Conservation (phyloP, 768 basidiomycete genomes). For the Pulveroboletus sp. region DNA sequence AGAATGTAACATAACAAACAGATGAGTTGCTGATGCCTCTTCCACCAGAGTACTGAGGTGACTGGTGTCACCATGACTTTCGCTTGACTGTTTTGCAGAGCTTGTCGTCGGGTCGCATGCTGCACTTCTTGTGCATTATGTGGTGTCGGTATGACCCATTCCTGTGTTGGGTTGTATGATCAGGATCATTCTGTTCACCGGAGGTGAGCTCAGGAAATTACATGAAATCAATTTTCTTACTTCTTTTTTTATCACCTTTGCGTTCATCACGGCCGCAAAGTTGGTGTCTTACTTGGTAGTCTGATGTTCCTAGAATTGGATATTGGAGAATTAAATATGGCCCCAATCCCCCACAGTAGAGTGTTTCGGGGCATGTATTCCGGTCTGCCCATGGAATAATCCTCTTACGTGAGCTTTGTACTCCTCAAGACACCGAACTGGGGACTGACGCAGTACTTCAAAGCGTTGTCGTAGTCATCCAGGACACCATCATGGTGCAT, state of each 20-base stretch:
- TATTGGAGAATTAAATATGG: not conserved
- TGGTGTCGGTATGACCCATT: not conserved
- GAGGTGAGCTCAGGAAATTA: slow-evolving; percentile 17
- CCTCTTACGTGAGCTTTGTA: slow-evolving; percentile 15
- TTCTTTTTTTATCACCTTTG: slow-evolving; percentile 19
- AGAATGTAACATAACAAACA: too few relatives aligned
- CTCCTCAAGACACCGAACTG: not conserved
- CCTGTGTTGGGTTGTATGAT: not conserved
- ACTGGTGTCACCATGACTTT: not conserved
- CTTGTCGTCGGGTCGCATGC: not conserved
- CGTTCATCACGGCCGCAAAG: slow-evolving; percentile 26
- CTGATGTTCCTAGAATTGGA: slow-evolving; percentile 20
- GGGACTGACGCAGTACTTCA: slow-evolving; percentile 1
- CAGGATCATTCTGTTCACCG: slow-evolving; percentile 16
- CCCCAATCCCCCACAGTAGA: slow-evolving; percentile 2
- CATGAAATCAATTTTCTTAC: not conserved
- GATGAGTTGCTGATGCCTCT: too few relatives aligned
- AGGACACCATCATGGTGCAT: slow-evolving; percentile 38
- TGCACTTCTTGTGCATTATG: too few relatives aligned
- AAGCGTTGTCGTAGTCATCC: slow-evolving; percentile 25
- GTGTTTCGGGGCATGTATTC: slow-evolving; percentile 9
- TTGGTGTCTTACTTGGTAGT: slow-evolving; percentile 18
- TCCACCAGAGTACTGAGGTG: not conserved
- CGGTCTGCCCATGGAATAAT: slow-evolving; percentile 5
- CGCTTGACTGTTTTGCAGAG: not conserved